A percentile compares a stretch with the other conserved stretches of the same genome.
Evolutionary conservation across 148 eudicot genomes (phyloP).

Genomic region (Hydrangea macrophylla): DNA sequence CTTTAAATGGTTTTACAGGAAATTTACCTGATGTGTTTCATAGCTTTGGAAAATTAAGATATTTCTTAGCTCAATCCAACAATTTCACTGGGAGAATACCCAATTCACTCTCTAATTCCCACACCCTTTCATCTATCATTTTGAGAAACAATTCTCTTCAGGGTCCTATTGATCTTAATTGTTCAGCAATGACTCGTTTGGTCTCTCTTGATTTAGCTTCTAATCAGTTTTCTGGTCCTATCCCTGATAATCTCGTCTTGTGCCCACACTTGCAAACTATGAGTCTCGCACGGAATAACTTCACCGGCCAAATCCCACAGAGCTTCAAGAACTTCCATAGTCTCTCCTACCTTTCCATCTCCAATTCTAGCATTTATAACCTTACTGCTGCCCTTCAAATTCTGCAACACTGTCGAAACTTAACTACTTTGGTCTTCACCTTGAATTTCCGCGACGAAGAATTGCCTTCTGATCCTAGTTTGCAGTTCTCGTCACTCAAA

Average conservation of each 20-base stretch:
- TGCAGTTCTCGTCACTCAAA: slow-evolving; percentile 14
- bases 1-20: slow-evolving; percentile 23
- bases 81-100: slow-evolving; percentile 26
- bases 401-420: slow-evolving; percentile 29
- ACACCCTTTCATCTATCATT: slow-evolving; percentile 12
- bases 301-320: slow-evolving; percentile 23
- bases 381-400: slow-evolving; percentile 21
- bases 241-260: slow-evolving; percentile 24
- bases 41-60: slow-evolving; percentile 5
- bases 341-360: slow-evolving; percentile 25
- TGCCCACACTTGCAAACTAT: slow-evolving; percentile 19
- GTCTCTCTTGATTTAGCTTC: slow-evolving; percentile 26
- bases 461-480: slow-evolving; percentile 20
- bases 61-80: slow-evolving; percentile 27
- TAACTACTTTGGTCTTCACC: slow-evolving; percentile 27
- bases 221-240: slow-evolving; percentile 21
- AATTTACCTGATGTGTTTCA: slow-evolving; percentile 27
- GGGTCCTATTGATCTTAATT: slow-evolving; percentile 23
- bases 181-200: slow-evolving; percentile 28
- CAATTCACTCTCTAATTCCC: slow-evolving; percentile 20
- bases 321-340: slow-evolving; percentile 24
- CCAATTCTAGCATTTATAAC: slow-evolving; percentile 20
- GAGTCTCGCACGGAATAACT: slow-evolving; percentile 21
- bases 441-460: slow-evolving; percentile 25
- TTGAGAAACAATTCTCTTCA: slow-evolving; percentile 31